phyloP scores from a whole-genome alignment of 345 rosid species.

The Lumnitzera racemosa region DNA sequence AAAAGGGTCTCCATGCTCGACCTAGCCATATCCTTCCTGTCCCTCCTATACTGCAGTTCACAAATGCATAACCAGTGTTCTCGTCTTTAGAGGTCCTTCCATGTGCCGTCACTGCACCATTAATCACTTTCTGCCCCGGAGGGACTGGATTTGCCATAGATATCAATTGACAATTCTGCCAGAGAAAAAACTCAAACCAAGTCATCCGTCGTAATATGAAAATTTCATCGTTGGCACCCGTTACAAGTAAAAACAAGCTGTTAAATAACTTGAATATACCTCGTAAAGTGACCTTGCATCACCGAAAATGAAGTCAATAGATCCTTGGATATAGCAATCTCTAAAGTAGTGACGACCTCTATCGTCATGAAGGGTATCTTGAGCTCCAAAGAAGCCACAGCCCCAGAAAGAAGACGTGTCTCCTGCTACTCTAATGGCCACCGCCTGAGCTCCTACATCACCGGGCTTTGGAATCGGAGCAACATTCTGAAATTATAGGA shows the following conservation, averaged over 20 bases:
- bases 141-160: constrained; percentile 71
- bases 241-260: not conserved
- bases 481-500: constrained; percentile 35
- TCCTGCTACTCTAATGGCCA: constrained; percentile 67
- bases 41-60: constrained; percentile 65
- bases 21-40: constrained; percentile 86
- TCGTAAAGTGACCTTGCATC: constrained; percentile 71
- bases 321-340: constrained; percentile 91
- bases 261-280: constrained; percentile 18
- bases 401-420: constrained; percentile 71
- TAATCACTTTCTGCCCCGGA: constrained; percentile 49
- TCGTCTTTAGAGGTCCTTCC: constrained; percentile 69
- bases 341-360: constrained; percentile 80
- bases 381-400: constrained; percentile 96
- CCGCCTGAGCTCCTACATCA: constrained; percentile 74
- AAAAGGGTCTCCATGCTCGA: constrained; percentile 84
- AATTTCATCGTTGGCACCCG: not conserved
- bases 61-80: constrained; percentile 62
- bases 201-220: not conserved
- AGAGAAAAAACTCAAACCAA: not conserved
- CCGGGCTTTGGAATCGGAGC: constrained; percentile 86
- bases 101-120: constrained; percentile 85
- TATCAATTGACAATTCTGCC: constrained; percentile 55
- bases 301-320: constrained; percentile 92
- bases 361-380: constrained; percentile 93